Evolutionary conservation across 768 basidiomycete genomes (phyloP).

Genomic region (Sistotremastrum suecicum): DNA sequence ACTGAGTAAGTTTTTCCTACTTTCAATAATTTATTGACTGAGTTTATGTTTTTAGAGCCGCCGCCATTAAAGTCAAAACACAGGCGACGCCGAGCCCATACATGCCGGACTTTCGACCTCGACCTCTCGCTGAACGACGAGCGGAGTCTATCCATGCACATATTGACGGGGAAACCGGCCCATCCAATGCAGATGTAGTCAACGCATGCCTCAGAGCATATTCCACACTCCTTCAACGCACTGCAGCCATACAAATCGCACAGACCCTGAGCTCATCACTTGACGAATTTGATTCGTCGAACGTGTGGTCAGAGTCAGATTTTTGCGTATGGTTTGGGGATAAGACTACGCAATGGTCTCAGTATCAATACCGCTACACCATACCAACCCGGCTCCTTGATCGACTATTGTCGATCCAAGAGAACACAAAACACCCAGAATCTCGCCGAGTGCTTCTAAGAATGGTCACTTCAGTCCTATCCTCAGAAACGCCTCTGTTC

Average conservation of each 20-base stretch:
- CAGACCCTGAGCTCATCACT: conserved; percentile 60
- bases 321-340: conserved; percentile 77
- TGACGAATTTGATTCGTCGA: conserved; percentile 44
- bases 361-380: conserved; percentile 86
- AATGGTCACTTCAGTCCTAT: conserved; percentile 79
- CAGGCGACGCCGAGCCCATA: conserved; percentile 50
- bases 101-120: conserved; percentile 69
- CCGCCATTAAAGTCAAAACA: conserved; percentile 43
- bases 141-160: conserved; percentile 86
- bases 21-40: background rate
- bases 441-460: conserved; percentile 49
- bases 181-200: conserved; percentile 57
- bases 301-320: conserved; percentile 51
- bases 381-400: conserved; percentile 80
- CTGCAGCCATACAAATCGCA: conserved; percentile 62
- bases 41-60: conserved; percentile 28
- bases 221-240: conserved; percentile 58
- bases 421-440: conserved; percentile 28
- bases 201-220: conserved; percentile 60
- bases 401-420: conserved; percentile 49
- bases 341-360: conserved; percentile 72
- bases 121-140: conserved; percentile 65
- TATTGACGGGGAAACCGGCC: conserved; percentile 78
- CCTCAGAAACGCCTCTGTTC: conserved; percentile 65
- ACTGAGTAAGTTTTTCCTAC: conserved; percentile 40